These are phyloP conservation scores for Helenozyma baotianmanensis DNA, from an alignment of 805 yeast species.

Conservation along the genomic window DNA sequence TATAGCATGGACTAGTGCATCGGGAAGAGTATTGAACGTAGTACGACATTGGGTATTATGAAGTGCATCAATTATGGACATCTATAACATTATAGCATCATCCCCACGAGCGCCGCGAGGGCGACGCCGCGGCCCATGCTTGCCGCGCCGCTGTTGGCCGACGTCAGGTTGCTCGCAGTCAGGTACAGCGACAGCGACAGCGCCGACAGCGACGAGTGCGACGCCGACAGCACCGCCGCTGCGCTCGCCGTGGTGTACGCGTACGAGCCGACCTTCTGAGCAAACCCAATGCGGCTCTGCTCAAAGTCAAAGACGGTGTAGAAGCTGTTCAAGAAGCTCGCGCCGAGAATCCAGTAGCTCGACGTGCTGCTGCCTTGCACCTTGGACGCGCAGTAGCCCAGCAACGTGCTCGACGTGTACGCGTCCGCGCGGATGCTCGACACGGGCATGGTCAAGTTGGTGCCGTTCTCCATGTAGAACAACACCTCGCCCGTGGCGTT, in stretches of 20 bases:
- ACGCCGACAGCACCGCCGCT: background rate
- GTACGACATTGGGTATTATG: too few relatives aligned
- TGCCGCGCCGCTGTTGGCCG: background rate
- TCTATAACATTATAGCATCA: too few relatives aligned
- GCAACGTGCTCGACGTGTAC: conserved; percentile 31
- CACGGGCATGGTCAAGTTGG: conserved; percentile 43
- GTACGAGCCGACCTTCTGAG: conserved; percentile 2
- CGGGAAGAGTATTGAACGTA: too few relatives aligned
- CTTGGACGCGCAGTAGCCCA: conserved; percentile 59
- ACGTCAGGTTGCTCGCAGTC: background rate
- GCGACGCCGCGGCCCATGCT: too few relatives aligned
- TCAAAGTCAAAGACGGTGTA: conserved; percentile 57
- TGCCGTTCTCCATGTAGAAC: conserved; percentile 37
- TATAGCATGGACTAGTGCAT: too few relatives aligned
- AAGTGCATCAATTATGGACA: too few relatives aligned
- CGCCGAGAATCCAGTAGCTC: conserved; percentile 56
- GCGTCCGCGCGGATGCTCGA: conserved; percentile 45
- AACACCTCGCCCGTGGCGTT: conserved; percentile 39
- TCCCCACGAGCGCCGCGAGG: too few relatives aligned
- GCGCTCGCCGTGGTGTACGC: background rate
- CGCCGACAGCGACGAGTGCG: too few relatives aligned
- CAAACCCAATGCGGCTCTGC: conserved; percentile 49
- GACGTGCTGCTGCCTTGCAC: conserved; percentile 51
- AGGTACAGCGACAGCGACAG: background rate
- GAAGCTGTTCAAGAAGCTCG: conserved; percentile 51